Evolutionary conservation across 495 filamentous ascomycete genomes (phyloP).

Genomic region (Aspergillus sclerotiicarbonarius): DNA sequence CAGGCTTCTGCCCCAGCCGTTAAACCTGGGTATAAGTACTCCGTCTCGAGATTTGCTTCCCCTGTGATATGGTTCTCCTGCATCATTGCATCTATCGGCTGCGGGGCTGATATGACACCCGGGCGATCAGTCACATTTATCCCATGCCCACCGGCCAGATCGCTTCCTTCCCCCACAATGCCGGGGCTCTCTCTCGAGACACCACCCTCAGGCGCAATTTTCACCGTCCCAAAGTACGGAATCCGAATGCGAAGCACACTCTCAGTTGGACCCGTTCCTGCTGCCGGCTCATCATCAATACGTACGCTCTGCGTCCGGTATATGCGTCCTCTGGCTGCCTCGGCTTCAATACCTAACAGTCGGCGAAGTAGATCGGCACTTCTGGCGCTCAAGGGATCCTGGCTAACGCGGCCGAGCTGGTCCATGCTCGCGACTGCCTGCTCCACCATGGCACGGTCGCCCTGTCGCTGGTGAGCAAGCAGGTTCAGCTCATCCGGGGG

Average conservation of each 20-base stretch:
- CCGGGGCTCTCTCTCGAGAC: neutral
- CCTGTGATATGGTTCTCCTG: neutral
- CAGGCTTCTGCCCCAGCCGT: constrained; percentile 20
- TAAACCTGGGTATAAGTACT: constrained; percentile 1
- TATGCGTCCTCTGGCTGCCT: constrained; percentile 14
- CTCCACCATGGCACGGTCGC: constrained; percentile 44
- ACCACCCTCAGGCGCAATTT: neutral
- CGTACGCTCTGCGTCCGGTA: constrained; percentile 9
- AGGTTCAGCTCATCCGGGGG: constrained; percentile 12
- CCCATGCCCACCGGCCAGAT: neutral
- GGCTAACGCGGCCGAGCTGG: constrained; percentile 11
- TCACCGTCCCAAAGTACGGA: constrained; percentile 3
- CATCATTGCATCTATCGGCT: too few relatives aligned
- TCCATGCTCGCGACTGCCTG: constrained; percentile 37
- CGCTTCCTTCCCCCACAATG: neutral
- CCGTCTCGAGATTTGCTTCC: neutral
- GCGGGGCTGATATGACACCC: too few relatives aligned
- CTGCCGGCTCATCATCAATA: neutral
- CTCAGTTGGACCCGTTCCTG: neutral
- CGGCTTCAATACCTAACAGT: constrained; percentile 24
- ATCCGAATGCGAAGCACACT: neutral
- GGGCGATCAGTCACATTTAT: too few relatives aligned
- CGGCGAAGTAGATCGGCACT: constrained; percentile 13
- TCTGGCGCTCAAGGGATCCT: constrained; percentile 5
- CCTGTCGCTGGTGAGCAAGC: constrained; percentile 38